Evolutionary conservation across 2,329 filamentous ascomycete genomes (phyloP).

Genomic region (Hymenoscyphus repandus): DNA sequence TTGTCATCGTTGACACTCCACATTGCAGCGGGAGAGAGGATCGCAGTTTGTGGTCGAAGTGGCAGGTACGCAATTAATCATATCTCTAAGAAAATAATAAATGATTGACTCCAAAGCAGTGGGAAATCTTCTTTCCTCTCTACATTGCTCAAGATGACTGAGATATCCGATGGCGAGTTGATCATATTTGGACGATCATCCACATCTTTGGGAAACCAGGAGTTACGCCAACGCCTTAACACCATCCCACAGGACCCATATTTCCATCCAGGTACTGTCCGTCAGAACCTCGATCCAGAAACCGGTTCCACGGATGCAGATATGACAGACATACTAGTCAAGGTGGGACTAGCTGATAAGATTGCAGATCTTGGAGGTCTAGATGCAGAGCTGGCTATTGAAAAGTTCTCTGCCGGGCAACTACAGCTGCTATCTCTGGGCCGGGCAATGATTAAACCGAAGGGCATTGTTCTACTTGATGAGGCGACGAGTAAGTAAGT

Average conservation of each 20-base stretch:
- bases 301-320: slow-evolving; percentile 23
- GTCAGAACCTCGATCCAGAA: slow-evolving; percentile 40
- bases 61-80: too few species aligned
- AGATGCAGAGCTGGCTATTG: slow-evolving; percentile 31
- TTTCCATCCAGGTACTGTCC: slow-evolving; percentile 42
- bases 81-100: too few species aligned
- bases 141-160: slow-evolving; percentile 39
- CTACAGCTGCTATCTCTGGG: slow-evolving; percentile 44
- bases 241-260: slow-evolving; percentile 50
- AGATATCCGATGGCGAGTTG: too few species aligned
- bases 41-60: slow-evolving; percentile 48
- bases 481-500: slow-evolving; percentile 33
- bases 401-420: slow-evolving; percentile 40
- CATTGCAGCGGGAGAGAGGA: slow-evolving; percentile 36
- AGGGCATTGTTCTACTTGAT: slow-evolving; percentile 21
- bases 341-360: slow-evolving; percentile 10
- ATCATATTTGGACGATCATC: too few species aligned
- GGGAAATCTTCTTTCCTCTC: slow-evolving; percentile 37
- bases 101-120: too few species aligned
- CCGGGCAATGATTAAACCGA: slow-evolving; percentile 38
- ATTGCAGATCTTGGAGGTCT: slow-evolving; percentile 32
- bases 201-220: too few species aligned
- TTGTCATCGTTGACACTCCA: too few species aligned
- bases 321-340: slow-evolving; percentile 6
- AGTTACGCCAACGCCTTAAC: slow-evolving; percentile 45